Evolutionary conservation across 208 protist genomes (phyloP).

Genomic region (Acanthamoeba culbertsoni): DNA sequence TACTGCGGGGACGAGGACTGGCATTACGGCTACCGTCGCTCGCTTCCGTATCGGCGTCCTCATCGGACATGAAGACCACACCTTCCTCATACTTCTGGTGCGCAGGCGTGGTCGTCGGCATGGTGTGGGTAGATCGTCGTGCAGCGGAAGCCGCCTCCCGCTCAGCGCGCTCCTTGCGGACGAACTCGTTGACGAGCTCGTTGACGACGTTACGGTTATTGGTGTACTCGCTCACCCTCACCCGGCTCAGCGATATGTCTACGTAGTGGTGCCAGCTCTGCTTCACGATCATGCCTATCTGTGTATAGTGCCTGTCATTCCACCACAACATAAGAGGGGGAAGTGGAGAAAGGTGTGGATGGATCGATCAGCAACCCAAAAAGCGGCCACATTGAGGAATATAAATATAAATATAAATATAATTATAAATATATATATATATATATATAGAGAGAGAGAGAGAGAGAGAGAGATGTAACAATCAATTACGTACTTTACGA

Average conservation of each 20-base stretch:
- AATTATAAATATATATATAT: too few relatives aligned
- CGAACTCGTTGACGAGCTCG: constrained; percentile 33
- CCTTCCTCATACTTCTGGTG: background rate
- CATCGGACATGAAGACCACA: background rate
- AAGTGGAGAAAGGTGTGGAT: too few relatives aligned
- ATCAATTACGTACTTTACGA: constrained; percentile 11
- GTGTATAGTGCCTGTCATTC: background rate
- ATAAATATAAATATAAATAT: too few relatives aligned
- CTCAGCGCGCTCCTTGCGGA: constrained; percentile 30
- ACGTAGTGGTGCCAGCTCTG: constrained; percentile 40
- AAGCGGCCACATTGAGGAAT: too few relatives aligned
- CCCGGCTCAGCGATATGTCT: constrained; percentile 12
- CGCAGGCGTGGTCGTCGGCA: too few relatives aligned
- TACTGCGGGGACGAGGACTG: too few relatives aligned
- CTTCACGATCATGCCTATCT: constrained; percentile 43
- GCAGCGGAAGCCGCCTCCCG: background rate
- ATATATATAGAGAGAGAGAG: background rate
- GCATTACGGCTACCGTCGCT: background rate
- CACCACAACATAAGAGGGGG: too few relatives aligned
- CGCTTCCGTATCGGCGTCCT: background rate
- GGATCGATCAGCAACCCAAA: too few relatives aligned
- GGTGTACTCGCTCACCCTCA: constrained; percentile 14
- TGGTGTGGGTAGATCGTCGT: background rate
- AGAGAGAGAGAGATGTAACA: too few relatives aligned
- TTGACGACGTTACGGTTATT: constrained; percentile 10